These are phyloP conservation scores for Nemophila menziesii DNA, from an alignment of 257 asterid species.

Conservation along the genomic window DNA sequence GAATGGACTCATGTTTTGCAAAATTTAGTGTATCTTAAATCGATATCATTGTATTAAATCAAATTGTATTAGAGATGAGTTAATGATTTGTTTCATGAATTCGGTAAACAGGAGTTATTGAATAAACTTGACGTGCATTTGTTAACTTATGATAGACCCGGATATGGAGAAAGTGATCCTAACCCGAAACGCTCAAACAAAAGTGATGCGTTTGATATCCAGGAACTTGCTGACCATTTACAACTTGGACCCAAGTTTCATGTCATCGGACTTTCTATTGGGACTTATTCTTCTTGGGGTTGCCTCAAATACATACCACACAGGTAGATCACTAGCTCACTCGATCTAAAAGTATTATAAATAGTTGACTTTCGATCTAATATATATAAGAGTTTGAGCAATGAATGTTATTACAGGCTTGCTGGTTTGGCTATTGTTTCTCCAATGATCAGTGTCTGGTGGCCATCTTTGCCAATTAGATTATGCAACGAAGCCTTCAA, in stretches of 20 bases:
- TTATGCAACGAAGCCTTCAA: not conserved
- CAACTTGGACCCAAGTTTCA: not conserved
- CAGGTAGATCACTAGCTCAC: not conserved
- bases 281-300: not conserved
- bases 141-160: too few species aligned
- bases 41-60: too few species aligned
- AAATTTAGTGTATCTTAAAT: too few species aligned
- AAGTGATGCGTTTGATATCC: not conserved
- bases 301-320: not conserved
- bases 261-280: not conserved
- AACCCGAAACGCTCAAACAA: not conserved
- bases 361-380: not conserved
- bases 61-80: too few species aligned
- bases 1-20: too few species aligned
- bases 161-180: not conserved
- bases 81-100: too few species aligned
- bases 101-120: too few species aligned
- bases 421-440: not conserved
- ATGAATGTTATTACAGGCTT: not conserved
- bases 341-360: not conserved
- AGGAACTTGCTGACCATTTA: not conserved
- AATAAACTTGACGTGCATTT: too few species aligned
- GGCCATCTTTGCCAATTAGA: not conserved
- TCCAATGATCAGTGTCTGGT: not conserved
- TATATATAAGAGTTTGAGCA: not conserved